These are phyloP conservation scores for Pythium folliculosum DNA, from an alignment of 352 stramenopile genomes.

Conservation along the genomic window DNA sequence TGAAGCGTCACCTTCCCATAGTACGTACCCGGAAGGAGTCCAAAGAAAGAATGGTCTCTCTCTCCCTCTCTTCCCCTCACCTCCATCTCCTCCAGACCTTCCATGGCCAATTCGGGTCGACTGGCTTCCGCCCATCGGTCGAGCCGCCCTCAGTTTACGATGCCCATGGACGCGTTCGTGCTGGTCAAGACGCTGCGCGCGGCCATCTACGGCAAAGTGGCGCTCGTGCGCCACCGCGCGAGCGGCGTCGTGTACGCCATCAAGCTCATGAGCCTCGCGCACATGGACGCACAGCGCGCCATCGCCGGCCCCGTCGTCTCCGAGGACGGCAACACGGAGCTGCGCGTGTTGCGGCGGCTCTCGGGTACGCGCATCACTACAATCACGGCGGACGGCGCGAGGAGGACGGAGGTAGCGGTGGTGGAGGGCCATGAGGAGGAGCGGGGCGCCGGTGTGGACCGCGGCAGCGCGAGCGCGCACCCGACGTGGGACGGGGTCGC, in stretches of 20 bases:
- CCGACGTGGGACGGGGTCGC: conserved; percentile 30
- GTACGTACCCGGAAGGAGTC: background rate
- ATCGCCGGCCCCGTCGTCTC: conserved; percentile 41
- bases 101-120: background rate
- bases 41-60: background rate
- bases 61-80: too few relatives aligned
- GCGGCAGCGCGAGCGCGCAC: conserved; percentile 33
- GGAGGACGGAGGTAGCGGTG: background rate
- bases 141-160: background rate
- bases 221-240: conserved; percentile 41
- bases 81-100: background rate
- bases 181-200: conserved; percentile 43
- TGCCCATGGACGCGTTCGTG: conserved; percentile 39
- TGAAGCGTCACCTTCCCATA: conserved; percentile 9
- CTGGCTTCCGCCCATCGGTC: background rate
- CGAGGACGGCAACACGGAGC: conserved; percentile 48
- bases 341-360: conserved; percentile 44
- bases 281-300: conserved; percentile 47
- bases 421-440: background rate
- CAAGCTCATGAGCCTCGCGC: conserved; percentile 67
- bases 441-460: conserved; percentile 4
- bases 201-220: conserved; percentile 58
- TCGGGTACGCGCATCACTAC: conserved; percentile 31
- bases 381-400: background rate
- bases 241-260: conserved; percentile 46